Evolutionary conservation across 1,284 basidiomycete species (phyloP).

Genomic region (Sanghuangporus weigelae): DNA sequence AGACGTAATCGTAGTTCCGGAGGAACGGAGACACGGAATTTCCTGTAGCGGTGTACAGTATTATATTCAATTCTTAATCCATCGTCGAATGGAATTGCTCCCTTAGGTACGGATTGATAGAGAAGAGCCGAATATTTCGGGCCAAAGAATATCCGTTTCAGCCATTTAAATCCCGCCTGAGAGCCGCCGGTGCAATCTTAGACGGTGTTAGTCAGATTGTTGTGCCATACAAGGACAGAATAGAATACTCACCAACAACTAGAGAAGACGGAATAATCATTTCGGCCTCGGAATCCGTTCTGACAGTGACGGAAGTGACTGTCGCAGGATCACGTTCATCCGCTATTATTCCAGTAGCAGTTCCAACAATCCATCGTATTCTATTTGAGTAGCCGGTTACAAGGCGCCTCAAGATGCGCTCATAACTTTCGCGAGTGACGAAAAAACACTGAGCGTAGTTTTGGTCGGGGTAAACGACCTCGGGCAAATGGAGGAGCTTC

Average conservation of each 20-base stretch:
- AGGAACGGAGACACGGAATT: slow-evolving; percentile 10
- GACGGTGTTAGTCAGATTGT: too few relatives aligned
- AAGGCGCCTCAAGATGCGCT: slow-evolving; percentile 13
- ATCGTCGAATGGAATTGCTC: background rate
- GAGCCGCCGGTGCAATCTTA: slow-evolving; percentile 17
- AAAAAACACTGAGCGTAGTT: slow-evolving; percentile 9
- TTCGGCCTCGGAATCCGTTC: background rate
- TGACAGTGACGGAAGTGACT: background rate
- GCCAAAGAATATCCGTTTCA: slow-evolving; percentile 1
- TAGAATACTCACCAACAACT: slow-evolving; percentile 2
- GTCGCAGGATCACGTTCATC: background rate
- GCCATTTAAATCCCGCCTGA: slow-evolving; percentile 16
- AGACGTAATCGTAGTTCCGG: slow-evolving; percentile 3
- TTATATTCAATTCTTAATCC: slow-evolving; percentile 9
- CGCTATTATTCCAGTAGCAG: slow-evolving; percentile 1
- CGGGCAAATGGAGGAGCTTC: background rate
- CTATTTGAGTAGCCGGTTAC: slow-evolving; percentile 8
- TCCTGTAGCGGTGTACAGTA: background rate
- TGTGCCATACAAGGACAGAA: background rate
- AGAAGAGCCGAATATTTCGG: background rate
- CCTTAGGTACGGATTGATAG: background rate
- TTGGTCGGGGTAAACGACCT: background rate
- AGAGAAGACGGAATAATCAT: background rate
- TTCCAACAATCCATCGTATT: slow-evolving; percentile 6
- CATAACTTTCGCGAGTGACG: slow-evolving; percentile 12